Evolutionary conservation across 163 green algal genomes (phyloP), one percentile per base, ranked within the genome.

Genomic region (Chloromonas sp.): DNA sequence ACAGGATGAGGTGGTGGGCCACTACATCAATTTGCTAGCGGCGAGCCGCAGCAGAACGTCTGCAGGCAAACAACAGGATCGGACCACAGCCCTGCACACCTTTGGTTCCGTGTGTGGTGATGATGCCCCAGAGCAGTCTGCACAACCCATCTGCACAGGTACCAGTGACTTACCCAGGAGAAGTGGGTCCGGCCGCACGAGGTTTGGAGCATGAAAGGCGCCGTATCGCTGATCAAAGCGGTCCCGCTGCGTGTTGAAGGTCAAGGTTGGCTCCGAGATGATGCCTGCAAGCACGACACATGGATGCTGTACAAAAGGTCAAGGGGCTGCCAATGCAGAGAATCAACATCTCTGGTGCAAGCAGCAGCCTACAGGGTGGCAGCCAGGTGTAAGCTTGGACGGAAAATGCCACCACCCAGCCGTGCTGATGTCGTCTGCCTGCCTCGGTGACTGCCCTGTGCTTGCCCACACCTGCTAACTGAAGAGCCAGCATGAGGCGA

Each of bases 171-270:
- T 82, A 71, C 84, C 84, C 14, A 86, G 87, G 0, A 13, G 57
- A 61, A 90, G 74, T 1, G 87, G 87, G 2, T 88, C 84, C 0
- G 87, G 87, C 14, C 87, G 87, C 62, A 81, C 36, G 61, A 83
- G 3, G 60, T 59, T 58, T 58, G 87, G 81, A 1, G 70, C n/a
- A 59, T 90, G 84, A 14, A 90, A 88, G 2, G 79, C 70, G 11
- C 76, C 85, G 80, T 88, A 90, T 13, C 87, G 87, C 85, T 90
- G 87, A 66, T 88, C 85, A 71, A 83, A 90, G 2, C 85, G 79
- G 62, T 88, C 81, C 2, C 74, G 61, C 74, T 85, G 60, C 5
- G 58, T 85, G 84, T 88, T 88, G 81, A 90, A 90, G 0, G 82
- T 85, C 82, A 84, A 79, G 3, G 8, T 66, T 2, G 81, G 81